Base-by-base conservation (phyloP, 768 basidiomycete genomes). In the Mycena metata region DNA sequence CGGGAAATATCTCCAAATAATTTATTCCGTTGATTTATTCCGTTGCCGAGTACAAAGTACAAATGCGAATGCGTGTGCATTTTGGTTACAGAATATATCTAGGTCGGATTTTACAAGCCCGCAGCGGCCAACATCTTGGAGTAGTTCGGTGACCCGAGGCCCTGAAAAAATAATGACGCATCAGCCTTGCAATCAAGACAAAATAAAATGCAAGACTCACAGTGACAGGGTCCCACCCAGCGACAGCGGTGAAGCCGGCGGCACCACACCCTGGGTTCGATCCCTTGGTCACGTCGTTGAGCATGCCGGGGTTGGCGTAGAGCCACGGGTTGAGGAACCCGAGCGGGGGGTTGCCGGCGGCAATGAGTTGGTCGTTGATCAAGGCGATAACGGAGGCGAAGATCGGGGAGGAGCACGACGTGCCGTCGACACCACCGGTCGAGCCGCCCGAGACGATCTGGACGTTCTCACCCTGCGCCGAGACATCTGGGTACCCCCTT, bases 401-500 rank as follows among this genome's bases (percentile, higher is more conserved):
- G 58, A 74, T 71, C 4, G 74, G 73, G 0, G 65, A 42, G 19
- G 62, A 64, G 62, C 62, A 58, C 10, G 62, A 64, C 15, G 67
- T 69, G 9, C 67, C 67, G 36, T 52, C 47, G 43, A 66, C 65
- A 5, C 55, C 46, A 1, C 12, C 46, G 19, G 47, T 42, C 16
- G 3, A 0, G 21, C 64, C 64, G 35, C 46, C 36, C 0, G 39
- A 30, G 45, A 64, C 57, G 30, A 52, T 52, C 57, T 46, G 43
- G 24, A 45, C 26, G 16, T 52, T 30, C 23, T 58, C 64, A 33
- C 64, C 64, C 57, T 66, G 64, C 3, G 64, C 64, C 2, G 58
- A 16, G 42, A 66, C 58, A 24, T 66, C 65, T 26, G 82, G 82
- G 77, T 77, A 82, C 0, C 58, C 80, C 60, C 80, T 80, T 16